phyloP scores from a whole-genome alignment of 495 filamentous ascomycete genomes.

The Trichoderma asperelloides region DNA sequence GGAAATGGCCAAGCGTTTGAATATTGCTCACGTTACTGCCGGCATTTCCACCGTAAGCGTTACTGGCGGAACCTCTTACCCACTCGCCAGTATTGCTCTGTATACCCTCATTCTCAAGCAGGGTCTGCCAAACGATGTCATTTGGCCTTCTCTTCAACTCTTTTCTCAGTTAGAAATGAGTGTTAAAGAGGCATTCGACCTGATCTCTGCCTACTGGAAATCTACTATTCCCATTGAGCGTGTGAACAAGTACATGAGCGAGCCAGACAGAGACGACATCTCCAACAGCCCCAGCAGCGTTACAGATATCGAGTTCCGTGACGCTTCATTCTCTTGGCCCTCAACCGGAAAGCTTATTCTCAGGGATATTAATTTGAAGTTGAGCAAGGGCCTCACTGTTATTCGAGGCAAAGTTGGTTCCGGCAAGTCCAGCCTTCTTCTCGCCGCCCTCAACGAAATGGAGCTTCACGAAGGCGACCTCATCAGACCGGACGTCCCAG shows the following conservation, averaged over 20 bases:
- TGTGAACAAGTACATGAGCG: slow-evolving; percentile 74
- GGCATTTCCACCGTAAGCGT: slow-evolving; percentile 52
- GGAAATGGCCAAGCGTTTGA: slow-evolving; percentile 57
- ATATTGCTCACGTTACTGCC: slow-evolving; percentile 49
- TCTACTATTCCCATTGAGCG: slow-evolving; percentile 66
- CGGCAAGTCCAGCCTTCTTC: slow-evolving; percentile 73
- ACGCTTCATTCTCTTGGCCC: slow-evolving; percentile 72
- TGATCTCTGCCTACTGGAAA: slow-evolving; percentile 65
- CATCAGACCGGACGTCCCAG: slow-evolving; percentile 52
- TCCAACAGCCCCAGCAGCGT: slow-evolving; percentile 15
- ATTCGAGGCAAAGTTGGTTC: slow-evolving; percentile 63
- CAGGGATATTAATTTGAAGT: slow-evolving; percentile 48
- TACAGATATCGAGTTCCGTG: slow-evolving; percentile 42
- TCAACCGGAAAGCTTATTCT: slow-evolving; percentile 53
- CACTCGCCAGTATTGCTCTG: slow-evolving; percentile 68
- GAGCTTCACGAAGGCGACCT: slow-evolving; percentile 54
- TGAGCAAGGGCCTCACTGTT: slow-evolving; percentile 55
- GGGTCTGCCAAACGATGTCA: slow-evolving; percentile 62
- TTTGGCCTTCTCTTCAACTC: slow-evolving; percentile 73
- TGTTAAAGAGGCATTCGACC: slow-evolving; percentile 58
- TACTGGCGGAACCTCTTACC: slow-evolving; percentile 60
- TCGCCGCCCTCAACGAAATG: slow-evolving; percentile 71
- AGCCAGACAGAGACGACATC: slow-evolving; percentile 59
- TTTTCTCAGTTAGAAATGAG: slow-evolving; percentile 63
- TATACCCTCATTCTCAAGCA: slow-evolving; percentile 60